phyloP scores from a whole-genome alignment of 169 alveolate genomes.

The Plasmodium vinckei region DNA sequence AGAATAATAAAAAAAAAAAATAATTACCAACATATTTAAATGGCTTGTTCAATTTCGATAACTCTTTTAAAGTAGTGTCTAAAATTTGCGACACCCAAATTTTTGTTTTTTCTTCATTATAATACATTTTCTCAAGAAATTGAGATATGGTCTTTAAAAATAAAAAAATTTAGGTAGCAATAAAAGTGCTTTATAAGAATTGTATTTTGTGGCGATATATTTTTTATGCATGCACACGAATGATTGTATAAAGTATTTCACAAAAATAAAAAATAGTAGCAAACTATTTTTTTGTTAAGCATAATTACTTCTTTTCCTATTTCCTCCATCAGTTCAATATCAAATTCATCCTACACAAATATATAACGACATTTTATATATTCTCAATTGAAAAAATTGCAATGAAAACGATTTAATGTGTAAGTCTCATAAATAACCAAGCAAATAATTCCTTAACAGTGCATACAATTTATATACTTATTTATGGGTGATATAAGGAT shows the following conservation, averaged over 20 bases:
- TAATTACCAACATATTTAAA: conserved; percentile 84
- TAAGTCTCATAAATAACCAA: no score
- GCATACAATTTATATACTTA: no score
- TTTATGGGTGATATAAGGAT: no score
- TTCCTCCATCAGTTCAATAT: conserved; percentile 81
- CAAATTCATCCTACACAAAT: conserved; percentile 78
- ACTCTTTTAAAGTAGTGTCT: conserved; percentile 86
- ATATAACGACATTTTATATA: conserved; percentile 4
- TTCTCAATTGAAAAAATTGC: conserved; percentile 3
- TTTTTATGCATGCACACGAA: not conserved
- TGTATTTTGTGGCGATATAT: no score
- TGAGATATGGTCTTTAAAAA: conserved; percentile 78
- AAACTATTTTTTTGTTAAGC: no score
- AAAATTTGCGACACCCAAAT: conserved; percentile 86
- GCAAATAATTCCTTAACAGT: no score
- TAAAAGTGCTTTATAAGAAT: no score
- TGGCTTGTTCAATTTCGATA: conserved; percentile 84
- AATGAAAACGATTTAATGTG: no score
- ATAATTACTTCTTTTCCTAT: conserved; percentile 77
- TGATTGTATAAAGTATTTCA: not conserved
- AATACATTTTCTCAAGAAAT: conserved; percentile 79
- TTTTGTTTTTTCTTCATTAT: conserved; percentile 84
- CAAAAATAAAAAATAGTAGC: not conserved
- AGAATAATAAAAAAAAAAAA: not conserved
- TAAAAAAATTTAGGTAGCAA: no score